Percentiles rank a stretch among this genome's conserved stretches.
These are phyloP conservation scores for Penicillium paxilli DNA, from an alignment of 495 filamentous ascomycete genomes.

Conservation along the genomic window DNA sequence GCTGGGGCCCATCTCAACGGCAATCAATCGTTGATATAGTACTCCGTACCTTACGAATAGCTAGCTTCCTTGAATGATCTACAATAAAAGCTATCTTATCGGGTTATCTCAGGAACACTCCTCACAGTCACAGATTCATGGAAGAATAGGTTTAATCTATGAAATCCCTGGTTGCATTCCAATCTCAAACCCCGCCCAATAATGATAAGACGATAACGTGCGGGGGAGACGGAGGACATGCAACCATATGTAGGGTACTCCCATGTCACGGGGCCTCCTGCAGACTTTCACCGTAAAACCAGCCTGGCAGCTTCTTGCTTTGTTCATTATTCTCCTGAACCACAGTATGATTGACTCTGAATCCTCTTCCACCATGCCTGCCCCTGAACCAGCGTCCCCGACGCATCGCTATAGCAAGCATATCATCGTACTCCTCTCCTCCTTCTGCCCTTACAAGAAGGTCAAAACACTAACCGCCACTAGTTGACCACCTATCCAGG, in stretches of 20 bases:
- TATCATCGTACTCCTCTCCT: slow-evolving; percentile 35
- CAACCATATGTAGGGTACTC: too few relatives aligned
- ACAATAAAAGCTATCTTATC: too few relatives aligned
- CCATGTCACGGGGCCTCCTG: slow-evolving; percentile 1
- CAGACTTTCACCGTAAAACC: slow-evolving; percentile 1
- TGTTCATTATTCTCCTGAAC: slow-evolving; percentile 1
- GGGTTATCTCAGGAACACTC: too few relatives aligned
- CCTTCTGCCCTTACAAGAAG: not conserved
- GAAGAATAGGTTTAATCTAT: not conserved
- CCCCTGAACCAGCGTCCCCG: slow-evolving; percentile 22
- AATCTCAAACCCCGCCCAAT: not conserved
- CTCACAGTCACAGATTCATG: too few relatives aligned
- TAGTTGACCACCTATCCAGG: slow-evolving; percentile 85
- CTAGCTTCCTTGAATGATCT: too few relatives aligned
- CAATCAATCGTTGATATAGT: too few relatives aligned
- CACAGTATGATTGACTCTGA: slow-evolving; percentile 24
- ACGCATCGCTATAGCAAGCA: slow-evolving; percentile 41
- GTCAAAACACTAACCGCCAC: not conserved
- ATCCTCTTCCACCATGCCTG: slow-evolving; percentile 16
- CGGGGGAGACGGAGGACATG: slow-evolving; percentile 19
- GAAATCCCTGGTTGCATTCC: too few relatives aligned
- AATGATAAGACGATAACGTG: slow-evolving; percentile 31
- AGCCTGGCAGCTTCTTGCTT: slow-evolving; percentile 2
- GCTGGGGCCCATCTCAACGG: too few relatives aligned
- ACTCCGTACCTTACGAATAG: too few relatives aligned